Evolutionary conservation across 2,329 filamentous ascomycete genomes (phyloP), one percentile per base, ranked within the genome.

Genomic region (Xylariaceae sp.): DNA sequence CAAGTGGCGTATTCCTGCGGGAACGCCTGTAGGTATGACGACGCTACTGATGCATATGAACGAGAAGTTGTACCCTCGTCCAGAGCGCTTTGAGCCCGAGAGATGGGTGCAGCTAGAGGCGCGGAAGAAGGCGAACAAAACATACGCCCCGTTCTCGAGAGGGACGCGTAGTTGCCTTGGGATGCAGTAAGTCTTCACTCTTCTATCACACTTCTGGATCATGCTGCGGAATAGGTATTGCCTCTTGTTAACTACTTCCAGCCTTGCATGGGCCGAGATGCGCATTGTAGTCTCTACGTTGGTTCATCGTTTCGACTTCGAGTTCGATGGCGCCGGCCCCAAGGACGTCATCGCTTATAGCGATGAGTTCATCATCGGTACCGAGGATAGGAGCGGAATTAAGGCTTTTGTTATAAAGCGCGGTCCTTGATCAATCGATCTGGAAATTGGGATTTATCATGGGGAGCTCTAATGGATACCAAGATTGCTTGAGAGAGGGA

Each of bases 181-280:
- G n/a, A 66, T 70, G 64, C 56, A 70, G 64, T 67, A 58, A 42
- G 64, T n/a, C n/a, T n/a, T n/a, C n/a, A n/a, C n/a, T n/a, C 63
- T 26, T 20, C 42, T 32, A 26, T 6, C 44, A 21, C 41, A 1
- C 29, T 29, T 29, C 10, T 10, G 10, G 26, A 5, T 29, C 10
- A 10, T 10, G 26, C 10, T 10, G 26, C 10, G 26, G 26, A 29
- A 29, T 29, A 6, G 26, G 26, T 18, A 43, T n/a, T n/a, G n/a
- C n/a, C n/a, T n/a, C n/a, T n/a, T n/a, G n/a, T 16, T 44, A 18
- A 26, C 44, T 2, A 20, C 19, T 19, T 52, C 16, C 48, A 61
- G 61, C 46, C 58, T 61, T 21, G 60, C 60, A 2, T 63, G 52
- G 54, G 48, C 55, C 2, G 57, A 63, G 40, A 32, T 63, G n/a